Evolutionary conservation across 495 filamentous ascomycete species (phyloP), one percentile per base, ranked within the genome.

Genomic region (Daldinia grandis): DNA sequence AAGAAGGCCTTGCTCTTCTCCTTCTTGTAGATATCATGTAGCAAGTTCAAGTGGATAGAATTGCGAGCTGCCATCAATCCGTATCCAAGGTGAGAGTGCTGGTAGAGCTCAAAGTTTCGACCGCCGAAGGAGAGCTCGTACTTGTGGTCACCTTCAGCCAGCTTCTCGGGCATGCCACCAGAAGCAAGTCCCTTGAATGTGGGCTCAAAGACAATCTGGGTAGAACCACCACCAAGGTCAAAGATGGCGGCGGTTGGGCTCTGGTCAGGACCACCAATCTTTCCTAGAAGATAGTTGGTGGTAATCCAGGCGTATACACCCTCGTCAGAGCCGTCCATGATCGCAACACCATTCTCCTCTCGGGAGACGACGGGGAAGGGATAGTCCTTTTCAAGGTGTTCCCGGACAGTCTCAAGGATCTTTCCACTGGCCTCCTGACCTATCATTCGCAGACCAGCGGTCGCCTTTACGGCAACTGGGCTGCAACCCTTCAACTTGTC

Each of bases 221-320:
- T 99, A 15, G 93, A 97, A 49, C 95, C 95, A 74, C 95, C 95
- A 72, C 54, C 95, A 60, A 99, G 88, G 79, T 99, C 95, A 73
- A 99, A 97, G 62, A 98, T 86, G 30, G 95, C 95, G 44, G 95
- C 95, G 2, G 95, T 98, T 14, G 92, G 91, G 60, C 87, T 92
- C 73, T 96, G 88, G 72, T 97, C 94, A 5, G 93, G 91, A 24
- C 91, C 92, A 72, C 95, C 96, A 75, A 98, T 98, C 83, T 98
- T 99, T 58, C 94, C 95, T 19, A 98, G 89, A 42, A 99, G 89
- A 81, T 98, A 99, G 82, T 99, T 99, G 64, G 92, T 94, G 3
- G 95, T 99, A 79, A 99, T 97, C 95, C 95, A 99, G 58, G 95
- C 96, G 73, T 97, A 99, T n/a, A 99, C 95, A 78, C 96, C 87